Percentiles rank a stretch among this genome's conserved stretches.
These are phyloP conservation scores for Ascomycota sp. DNA, from an alignment of 2,329 filamentous ascomycete species.

Conservation along the genomic window DNA sequence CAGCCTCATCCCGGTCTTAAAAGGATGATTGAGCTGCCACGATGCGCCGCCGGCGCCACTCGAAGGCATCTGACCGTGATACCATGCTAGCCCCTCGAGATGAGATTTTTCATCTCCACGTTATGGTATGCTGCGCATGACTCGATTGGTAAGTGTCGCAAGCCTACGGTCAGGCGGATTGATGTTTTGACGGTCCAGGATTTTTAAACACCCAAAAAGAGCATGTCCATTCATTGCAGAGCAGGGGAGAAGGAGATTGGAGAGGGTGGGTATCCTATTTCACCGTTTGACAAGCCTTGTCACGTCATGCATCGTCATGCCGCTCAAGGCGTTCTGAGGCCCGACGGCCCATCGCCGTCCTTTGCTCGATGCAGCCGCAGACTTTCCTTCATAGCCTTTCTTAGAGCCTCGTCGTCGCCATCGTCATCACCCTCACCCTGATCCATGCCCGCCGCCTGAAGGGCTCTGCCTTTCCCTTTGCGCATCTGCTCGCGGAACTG, in stretches of 20 bases:
- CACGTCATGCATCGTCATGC: neutral
- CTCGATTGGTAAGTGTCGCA: no score
- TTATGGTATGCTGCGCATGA: no score
- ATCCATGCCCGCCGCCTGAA: slow-evolving; percentile 8
- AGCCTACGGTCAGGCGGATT: neutral
- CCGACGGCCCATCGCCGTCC: slow-evolving; percentile 7
- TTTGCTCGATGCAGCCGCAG: slow-evolving; percentile 17
- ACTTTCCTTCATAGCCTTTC: slow-evolving; percentile 31
- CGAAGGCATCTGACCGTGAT: no score
- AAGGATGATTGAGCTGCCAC: no score
- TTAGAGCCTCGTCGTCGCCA: slow-evolving; percentile 30
- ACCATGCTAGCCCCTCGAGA: no score
- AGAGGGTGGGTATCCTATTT: slow-evolving; percentile 1
- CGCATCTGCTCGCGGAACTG: slow-evolving; percentile 18
- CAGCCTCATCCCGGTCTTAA: no score
- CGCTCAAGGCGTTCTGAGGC: neutral
- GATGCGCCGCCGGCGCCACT: no score
- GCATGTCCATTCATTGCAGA: neutral
- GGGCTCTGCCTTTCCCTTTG: slow-evolving; percentile 14
- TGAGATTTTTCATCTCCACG: no score
- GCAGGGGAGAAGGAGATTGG: no score
- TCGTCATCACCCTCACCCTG: slow-evolving; percentile 17
- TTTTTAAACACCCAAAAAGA: neutral
- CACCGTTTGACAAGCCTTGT: neutral
- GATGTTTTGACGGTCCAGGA: neutral